These are phyloP conservation scores for Erysimum cheiranthoides DNA, from an alignment of 345 rosid species.

Conservation along the genomic window DNA sequence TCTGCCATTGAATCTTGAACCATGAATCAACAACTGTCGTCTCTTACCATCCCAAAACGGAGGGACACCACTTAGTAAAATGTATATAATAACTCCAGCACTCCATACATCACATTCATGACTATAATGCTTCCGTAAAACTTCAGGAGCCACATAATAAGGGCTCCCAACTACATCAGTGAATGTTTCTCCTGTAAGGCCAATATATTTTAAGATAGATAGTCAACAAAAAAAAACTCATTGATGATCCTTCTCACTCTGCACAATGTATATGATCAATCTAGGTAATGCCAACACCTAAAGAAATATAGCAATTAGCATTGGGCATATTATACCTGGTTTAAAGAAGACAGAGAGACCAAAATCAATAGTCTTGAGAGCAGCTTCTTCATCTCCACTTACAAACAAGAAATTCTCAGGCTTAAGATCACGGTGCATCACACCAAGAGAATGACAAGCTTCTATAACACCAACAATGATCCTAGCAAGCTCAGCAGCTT, in stretches of 20 bases:
- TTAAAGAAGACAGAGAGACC: conserved; percentile 92
- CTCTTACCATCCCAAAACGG: conserved; percentile 97
- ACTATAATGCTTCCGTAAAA: conserved; percentile 81
- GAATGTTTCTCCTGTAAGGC: conserved; percentile 72
- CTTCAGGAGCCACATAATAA: conserved; percentile 98
- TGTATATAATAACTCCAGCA: conserved; percentile 94
- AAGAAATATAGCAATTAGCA: neutral
- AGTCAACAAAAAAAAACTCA: neutral
- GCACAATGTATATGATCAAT: neutral
- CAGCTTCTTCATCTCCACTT: conserved; percentile 68
- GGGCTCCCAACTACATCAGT: conserved; percentile 96
- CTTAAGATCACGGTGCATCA: conserved; percentile 96
- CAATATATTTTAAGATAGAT: conserved; percentile 6
- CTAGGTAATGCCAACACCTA: too few species aligned
- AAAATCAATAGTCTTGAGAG: conserved; percentile 86
- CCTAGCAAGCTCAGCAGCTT: conserved; percentile 89
- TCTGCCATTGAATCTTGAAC: conserved; percentile 20
- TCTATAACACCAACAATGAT: conserved; percentile 82
- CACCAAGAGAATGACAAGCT: conserved; percentile 95
- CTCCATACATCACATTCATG: conserved; percentile 98
- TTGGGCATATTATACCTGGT: conserved; percentile 58
- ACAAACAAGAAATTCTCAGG: conserved; percentile 95
- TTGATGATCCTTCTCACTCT: neutral
- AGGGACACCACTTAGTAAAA: conserved; percentile 89
- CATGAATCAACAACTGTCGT: conserved; percentile 9